Conservation (phyloP, 1,284 basidiomycete species). For the Tilletia walkeri region DNA sequence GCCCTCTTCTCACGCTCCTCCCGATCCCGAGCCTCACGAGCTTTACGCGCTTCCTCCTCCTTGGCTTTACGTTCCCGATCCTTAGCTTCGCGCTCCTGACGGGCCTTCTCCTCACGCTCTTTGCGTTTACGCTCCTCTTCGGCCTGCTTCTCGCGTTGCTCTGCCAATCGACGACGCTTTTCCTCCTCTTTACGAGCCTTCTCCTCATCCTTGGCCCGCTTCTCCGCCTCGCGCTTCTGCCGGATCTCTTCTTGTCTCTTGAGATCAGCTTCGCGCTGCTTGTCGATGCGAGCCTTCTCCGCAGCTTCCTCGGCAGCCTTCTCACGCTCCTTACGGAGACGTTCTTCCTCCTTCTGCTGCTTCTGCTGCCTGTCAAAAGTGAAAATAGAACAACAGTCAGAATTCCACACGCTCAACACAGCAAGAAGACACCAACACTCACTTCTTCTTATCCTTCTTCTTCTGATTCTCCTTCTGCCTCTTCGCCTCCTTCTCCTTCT, state of each 20-base stretch:
- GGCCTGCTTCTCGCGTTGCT: conserved; percentile 59
- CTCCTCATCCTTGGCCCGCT: conserved; percentile 76
- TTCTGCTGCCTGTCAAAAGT: conserved; percentile 71
- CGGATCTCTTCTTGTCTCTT: conserved; percentile 67
- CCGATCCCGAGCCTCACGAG: conserved; percentile 24
- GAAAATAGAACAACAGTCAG: background rate
- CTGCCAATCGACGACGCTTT: conserved; percentile 59
- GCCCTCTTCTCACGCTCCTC: conserved; percentile 43
- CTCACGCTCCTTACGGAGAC: conserved; percentile 72
- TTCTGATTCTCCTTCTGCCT: conserved; percentile 94
- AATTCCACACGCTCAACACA: background rate
- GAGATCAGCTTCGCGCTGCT: conserved; percentile 61
- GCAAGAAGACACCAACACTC: conserved; percentile 36
- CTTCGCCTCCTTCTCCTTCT: conserved; percentile 83
- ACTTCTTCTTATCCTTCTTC: conserved; percentile 97
- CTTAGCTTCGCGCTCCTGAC: conserved; percentile 57
- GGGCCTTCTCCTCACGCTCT: conserved; percentile 68
- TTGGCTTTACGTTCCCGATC: conserved; percentile 48
- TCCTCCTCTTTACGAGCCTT: conserved; percentile 61
- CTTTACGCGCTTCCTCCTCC: conserved; percentile 59
- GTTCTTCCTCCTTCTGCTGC: conserved; percentile 80
- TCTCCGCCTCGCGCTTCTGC: conserved; percentile 69
- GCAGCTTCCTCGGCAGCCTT: conserved; percentile 58
- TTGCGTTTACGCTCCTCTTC: conserved; percentile 66
- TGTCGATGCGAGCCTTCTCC: conserved; percentile 66